A percentile compares a stretch with the other conserved stretches of the same genome.
Evolutionary conservation across 805 yeast genomes (phyloP).

Genomic region (Monosporozyma unispora): DNA sequence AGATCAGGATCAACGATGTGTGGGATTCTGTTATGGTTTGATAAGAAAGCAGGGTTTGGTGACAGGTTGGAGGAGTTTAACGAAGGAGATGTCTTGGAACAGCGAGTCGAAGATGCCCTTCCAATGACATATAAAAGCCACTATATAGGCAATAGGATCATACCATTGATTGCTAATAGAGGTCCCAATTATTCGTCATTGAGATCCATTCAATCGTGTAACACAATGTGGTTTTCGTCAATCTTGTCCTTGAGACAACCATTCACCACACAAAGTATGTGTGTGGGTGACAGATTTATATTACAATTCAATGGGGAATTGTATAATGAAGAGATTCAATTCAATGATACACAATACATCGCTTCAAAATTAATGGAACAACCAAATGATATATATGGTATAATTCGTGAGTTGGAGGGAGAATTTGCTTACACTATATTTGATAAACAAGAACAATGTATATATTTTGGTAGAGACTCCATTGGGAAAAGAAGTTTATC

Average conservation of each 20-base stretch:
- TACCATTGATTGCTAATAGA: slow-evolving; percentile 42
- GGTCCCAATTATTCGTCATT: slow-evolving; percentile 54
- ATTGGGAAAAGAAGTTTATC: slow-evolving; percentile 76
- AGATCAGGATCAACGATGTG: not conserved
- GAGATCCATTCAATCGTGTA: slow-evolving; percentile 7
- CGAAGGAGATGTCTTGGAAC: slow-evolving; percentile 4
- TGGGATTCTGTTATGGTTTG: not conserved
- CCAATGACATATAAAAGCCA: not conserved
- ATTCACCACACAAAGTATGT: slow-evolving; percentile 63
- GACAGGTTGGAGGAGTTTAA: slow-evolving; percentile 14
- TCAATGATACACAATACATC: slow-evolving; percentile 59
- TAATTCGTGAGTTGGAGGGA: slow-evolving; percentile 50
- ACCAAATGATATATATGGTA: slow-evolving; percentile 32
- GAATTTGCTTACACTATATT: slow-evolving; percentile 65
- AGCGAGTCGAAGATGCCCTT: not conserved
- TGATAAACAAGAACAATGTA: slow-evolving; percentile 32
- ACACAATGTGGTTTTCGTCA: slow-evolving; percentile 46
- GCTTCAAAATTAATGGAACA: slow-evolving; percentile 28
- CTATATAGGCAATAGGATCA: slow-evolving; percentile 30
- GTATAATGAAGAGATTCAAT: slow-evolving; percentile 49
- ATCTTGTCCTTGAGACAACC: slow-evolving; percentile 78
- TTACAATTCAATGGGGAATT: slow-evolving; percentile 90
- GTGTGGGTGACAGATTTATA: slow-evolving; percentile 27
- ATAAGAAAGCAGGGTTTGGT: slow-evolving; percentile 44
- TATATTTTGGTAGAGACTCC: slow-evolving; percentile 77